These are phyloP conservation scores for Leishmania gerbilli DNA, from an alignment of 208 protist genomes.

Conservation along the genomic window DNA sequence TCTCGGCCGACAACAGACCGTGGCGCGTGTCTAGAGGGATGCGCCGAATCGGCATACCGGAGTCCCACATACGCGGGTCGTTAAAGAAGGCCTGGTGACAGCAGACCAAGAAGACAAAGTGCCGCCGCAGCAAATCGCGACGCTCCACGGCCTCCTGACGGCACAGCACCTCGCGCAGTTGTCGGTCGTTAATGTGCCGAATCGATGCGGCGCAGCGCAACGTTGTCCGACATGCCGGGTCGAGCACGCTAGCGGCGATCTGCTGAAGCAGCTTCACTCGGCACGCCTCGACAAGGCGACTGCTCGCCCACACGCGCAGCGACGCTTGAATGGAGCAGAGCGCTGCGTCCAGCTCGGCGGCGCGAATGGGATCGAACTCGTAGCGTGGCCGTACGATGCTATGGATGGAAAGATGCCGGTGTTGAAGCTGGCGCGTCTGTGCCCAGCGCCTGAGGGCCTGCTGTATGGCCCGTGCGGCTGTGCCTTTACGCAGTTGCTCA, in stretches of 20 bases:
- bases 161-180: conserved; percentile 41
- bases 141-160: conserved; percentile 65
- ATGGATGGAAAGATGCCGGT: background rate
- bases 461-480: conserved; percentile 15
- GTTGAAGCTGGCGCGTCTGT: background rate
- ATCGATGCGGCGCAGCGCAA: conserved; percentile 23
- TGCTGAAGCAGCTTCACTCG: background rate
- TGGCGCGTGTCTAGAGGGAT: conserved; percentile 37
- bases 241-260: conserved; percentile 39
- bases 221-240: conserved; percentile 45
- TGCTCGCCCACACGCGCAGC: conserved; percentile 21
- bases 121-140: conserved; percentile 52
- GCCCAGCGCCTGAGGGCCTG: conserved; percentile 18
- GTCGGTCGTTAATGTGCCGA: conserved; percentile 22
- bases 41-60: conserved; percentile 27
- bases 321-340: conserved; percentile 10
- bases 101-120: conserved; percentile 47
- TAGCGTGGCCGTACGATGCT: background rate
- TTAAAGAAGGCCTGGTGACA: conserved; percentile 78
- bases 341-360: background rate
- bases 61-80: conserved; percentile 36
- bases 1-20: conserved; percentile 25
- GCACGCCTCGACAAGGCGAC: background rate
- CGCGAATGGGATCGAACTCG: background rate
- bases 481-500: background rate